Evolutionary conservation across 345 rosid genomes (phyloP), one percentile per base, ranked within the genome.

Genomic region (Pistacia vera): DNA sequence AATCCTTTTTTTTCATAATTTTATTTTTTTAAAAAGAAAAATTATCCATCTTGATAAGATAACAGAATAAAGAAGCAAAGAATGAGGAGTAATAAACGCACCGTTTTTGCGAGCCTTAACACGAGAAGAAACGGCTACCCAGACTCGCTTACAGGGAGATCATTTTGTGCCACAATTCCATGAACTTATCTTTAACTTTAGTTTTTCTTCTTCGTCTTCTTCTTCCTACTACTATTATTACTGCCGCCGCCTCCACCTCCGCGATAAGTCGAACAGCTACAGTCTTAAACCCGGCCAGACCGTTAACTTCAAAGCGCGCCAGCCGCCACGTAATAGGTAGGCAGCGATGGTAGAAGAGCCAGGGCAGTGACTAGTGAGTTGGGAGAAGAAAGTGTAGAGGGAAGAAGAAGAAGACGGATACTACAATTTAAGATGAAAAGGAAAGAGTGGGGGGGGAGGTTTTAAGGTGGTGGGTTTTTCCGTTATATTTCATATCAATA

Each of bases 101-200:
- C 91, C 91, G 55, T 85, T 80, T 75, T 86, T 83, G 46, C 81
- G 85, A 49, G 89, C 73, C 48, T 84, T 86, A 62, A 90, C 63
- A 8, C 88, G 90, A 63, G 91, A 63, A 41, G 93, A 88, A 69
- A 90, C 73, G 59, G 84, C 75, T 59, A 84, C 36, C 90, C 89
- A 88, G 44, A 86, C 83, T 11, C 83, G 52, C 5, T 86, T 52
- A 87, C 86, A 62, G 92, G 94, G 72, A 85, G 74, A 90, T 71
- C 82, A 86, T 83, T 80, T 86, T 84, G 11, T 85, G 82, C 90
- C 87, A 87, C 76, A 48, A 80, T 48, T 90, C 89, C 94, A 85
- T 86, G 64, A 74, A 70, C 71, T 18, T 72, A 2, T 68, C 80
- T 33, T 63, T 81, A 9, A 63, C 80, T 68, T 28, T 68, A 1